phyloP scores from a whole-genome alignment of 345 rosid genomes.

The Brassica rapa region DNA sequence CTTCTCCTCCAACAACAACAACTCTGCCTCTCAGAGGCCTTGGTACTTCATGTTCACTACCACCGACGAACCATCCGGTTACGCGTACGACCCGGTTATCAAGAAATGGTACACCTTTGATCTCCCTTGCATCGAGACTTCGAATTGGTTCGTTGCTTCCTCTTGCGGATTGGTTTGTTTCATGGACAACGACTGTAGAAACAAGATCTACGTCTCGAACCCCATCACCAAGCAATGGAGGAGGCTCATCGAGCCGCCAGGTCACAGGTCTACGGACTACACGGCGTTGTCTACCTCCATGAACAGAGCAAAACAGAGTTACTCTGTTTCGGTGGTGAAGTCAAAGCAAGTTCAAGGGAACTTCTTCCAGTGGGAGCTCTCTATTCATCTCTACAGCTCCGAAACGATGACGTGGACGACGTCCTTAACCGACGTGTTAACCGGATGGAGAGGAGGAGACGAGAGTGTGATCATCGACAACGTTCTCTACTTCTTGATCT shows the following conservation, averaged over 20 bases:
- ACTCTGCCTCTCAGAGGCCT: slow-evolving; percentile 60
- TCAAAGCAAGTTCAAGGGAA: slow-evolving; percentile 81
- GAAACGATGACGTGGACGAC: slow-evolving; percentile 70
- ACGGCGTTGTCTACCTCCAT: background rate
- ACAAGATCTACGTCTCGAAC: background rate
- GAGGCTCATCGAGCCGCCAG: background rate
- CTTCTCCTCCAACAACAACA: slow-evolving; percentile 38
- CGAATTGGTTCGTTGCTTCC: slow-evolving; percentile 83
- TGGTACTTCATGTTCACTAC: slow-evolving; percentile 99
- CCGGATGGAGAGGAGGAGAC: slow-evolving; percentile 97
- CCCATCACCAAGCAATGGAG: background rate
- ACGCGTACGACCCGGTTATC: slow-evolving; percentile 80
- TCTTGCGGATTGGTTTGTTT: slow-evolving; percentile 88
- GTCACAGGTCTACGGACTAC: background rate
- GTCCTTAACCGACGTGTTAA: slow-evolving; percentile 59
- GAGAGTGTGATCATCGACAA: slow-evolving; percentile 80
- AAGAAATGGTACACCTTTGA: slow-evolving; percentile 47
- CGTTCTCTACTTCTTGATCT: slow-evolving; percentile 70
- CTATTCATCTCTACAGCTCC: slow-evolving; percentile 66
- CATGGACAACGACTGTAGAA: background rate
- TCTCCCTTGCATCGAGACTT: slow-evolving; percentile 71
- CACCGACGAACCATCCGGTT: slow-evolving; percentile 88
- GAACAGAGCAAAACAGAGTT: slow-evolving; percentile 24
- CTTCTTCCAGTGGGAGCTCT: slow-evolving; percentile 75
- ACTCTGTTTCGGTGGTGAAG: slow-evolving; percentile 73